Conservation (phyloP, 2,329 filamentous ascomycete species). For the Pseudocercospora cruenta region DNA sequence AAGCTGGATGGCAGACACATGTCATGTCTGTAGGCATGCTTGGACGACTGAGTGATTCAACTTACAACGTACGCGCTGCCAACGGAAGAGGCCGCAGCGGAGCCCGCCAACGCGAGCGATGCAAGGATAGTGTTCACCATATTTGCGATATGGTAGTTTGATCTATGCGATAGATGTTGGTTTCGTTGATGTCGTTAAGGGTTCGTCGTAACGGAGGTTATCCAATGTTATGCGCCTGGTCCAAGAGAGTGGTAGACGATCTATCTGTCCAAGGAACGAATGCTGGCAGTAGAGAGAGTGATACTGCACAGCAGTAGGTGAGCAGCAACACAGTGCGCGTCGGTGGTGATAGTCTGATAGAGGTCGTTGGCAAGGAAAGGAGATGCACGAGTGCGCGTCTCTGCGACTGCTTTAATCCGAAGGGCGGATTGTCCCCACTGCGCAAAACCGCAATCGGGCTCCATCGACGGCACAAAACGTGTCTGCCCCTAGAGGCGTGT, state of each 20-base stretch:
- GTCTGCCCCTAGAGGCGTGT: slow-evolving; percentile 23
- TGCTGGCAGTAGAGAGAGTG: slow-evolving; percentile 36
- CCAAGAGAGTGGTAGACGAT: slow-evolving; percentile 32
- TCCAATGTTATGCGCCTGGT: slow-evolving; percentile 13
- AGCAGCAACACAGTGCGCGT: slow-evolving; percentile 37
- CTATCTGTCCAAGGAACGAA: slow-evolving; percentile 32
- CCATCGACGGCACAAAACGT: slow-evolving; percentile 23
- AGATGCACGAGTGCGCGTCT: slow-evolving; percentile 32
- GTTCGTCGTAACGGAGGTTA: slow-evolving; percentile 7
- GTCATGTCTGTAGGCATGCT: neutral
- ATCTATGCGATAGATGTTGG: slow-evolving; percentile 9
- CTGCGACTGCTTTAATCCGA: slow-evolving; percentile 43
- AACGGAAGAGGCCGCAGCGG: slow-evolving; percentile 27
- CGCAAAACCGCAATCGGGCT: slow-evolving; percentile 15
- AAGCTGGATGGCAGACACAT: neutral
- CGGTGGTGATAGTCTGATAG: slow-evolving; percentile 26
- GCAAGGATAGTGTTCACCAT: slow-evolving; percentile 31
- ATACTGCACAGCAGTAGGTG: slow-evolving; percentile 41
- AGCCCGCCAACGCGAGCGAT: slow-evolving; percentile 32
- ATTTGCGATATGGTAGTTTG: slow-evolving; percentile 12
- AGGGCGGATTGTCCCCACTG: slow-evolving; percentile 15
- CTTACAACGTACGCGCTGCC: slow-evolving; percentile 36
- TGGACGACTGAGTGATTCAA: neutral
- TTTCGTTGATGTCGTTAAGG: slow-evolving; percentile 8
- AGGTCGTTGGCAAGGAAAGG: slow-evolving; percentile 30